Evolutionary conservation across 768 basidiomycete genomes (phyloP).

Genomic region (Podaxis pistillaris): DNA sequence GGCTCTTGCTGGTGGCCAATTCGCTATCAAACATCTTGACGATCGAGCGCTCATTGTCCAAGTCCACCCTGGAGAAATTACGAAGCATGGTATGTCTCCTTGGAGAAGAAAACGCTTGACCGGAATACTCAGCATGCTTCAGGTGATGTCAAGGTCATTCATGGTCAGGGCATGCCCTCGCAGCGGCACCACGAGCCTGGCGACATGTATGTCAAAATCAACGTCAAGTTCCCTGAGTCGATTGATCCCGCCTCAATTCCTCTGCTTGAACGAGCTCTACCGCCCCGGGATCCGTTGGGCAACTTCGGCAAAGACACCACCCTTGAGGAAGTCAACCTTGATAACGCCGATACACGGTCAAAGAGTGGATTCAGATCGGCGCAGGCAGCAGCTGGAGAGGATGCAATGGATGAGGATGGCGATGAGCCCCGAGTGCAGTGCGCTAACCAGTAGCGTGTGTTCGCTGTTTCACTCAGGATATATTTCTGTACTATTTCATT

Average conservation of each 20-base stretch:
- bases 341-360: conserved; percentile 73
- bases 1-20: conserved; percentile 88
- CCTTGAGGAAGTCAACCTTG: conserved; percentile 83
- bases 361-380: conserved; percentile 36
- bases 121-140: conserved; percentile 8
- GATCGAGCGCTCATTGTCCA: conserved; percentile 84
- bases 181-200: conserved; percentile 96
- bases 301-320: conserved; percentile 65
- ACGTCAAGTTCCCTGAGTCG: conserved; percentile 85
- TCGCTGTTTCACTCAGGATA: conserved; percentile 14
- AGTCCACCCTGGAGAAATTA: conserved; percentile 84
- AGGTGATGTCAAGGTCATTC: conserved; percentile 90
- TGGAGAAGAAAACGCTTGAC: not conserved
- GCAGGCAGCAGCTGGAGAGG: conserved; percentile 41
- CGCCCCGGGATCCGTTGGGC: conserved; percentile 67
- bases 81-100: conserved; percentile 79
- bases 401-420: conserved; percentile 91
- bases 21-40: conserved; percentile 90
- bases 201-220: conserved; percentile 85
- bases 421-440: conserved; percentile 96
- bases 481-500: conserved; percentile 17
- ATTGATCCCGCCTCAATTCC: conserved; percentile 67
- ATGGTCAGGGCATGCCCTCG: conserved; percentile 97
- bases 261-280: conserved; percentile 81
- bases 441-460: conserved; percentile 67